Evolutionary conservation across 1,284 basidiomycete genomes (phyloP), one percentile per base, ranked within the genome.

Genomic region (Boletellus deceptivus): DNA sequence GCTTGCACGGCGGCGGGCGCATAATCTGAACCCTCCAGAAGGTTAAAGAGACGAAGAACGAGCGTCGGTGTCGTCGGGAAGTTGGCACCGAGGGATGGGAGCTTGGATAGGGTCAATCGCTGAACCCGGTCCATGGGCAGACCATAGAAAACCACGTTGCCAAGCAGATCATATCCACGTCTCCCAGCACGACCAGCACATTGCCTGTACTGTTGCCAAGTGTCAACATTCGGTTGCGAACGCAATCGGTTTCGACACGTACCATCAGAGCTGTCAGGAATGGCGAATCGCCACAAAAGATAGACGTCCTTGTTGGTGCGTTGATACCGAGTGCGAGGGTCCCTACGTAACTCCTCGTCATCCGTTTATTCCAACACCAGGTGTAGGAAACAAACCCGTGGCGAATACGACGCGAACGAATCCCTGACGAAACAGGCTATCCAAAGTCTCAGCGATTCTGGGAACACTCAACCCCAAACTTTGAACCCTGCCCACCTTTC

Each of bases 251-350:
- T 16, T 43, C 13, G 18, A 61, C 29, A 10, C 73, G 20, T 57
- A 82, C 82, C 76, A 78, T 82, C 13, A 87, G 72, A 0, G 84
- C 80, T 5, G 83, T 86, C 38, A 88, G 60, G 59, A 59, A 83
- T 6, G 83, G 79, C 0, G 83, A 86, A 64, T 88, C 85, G 0
- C 81, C 84, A 50, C 77, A 80, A 60, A 88, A 89, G 9, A 87
- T 75, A 1, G 78, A 73, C 0, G 85, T 84, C 57, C 77, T 84
- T 0, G 83, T 75, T 0, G 85, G 85, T 0, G 84, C 84, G 58
- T 88, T 89, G 62, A 88, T 89, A 52, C 86, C 86, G 10, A 89
- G 69, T 2, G 86, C 85, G 46, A 88, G 70, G 4, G 85, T 85
- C 11, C 79, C 83, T 82, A 39, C 20, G 1, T 5, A 33, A 33